Evolutionary conservation across 148 eudicot species (phyloP), one percentile per base, ranked within the genome.

Genomic region (Polygonum maritimum): DNA sequence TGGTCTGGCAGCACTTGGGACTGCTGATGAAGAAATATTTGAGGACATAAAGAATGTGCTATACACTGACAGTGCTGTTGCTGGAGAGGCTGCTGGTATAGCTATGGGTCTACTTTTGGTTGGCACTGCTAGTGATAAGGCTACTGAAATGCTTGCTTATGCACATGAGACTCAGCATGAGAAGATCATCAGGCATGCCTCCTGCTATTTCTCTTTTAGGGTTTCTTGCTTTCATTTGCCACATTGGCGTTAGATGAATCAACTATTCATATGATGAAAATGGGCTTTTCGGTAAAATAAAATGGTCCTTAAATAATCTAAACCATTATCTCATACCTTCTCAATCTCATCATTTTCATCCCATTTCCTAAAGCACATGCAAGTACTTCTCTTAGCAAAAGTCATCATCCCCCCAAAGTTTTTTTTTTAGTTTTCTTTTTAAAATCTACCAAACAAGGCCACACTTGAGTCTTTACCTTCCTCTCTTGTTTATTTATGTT

Each of bases 141-240:
- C 97, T 40, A 73, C 82, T n/a, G 99, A 95, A 82, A 95, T 95
- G 98, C 97, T 95, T 83, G 85, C 87, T 80, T 95, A 95, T 83
- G 97, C 98, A 35, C 98, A 95, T 76, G 98, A 95, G 80, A 95
- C 98, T 36, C 98, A 95, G 79, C 98, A 92, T 80, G 98, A 95
- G 88, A 95, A 95, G 84, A 92, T 95, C 72, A 95, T 95, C 51
- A 92, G 98, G 98, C 92, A 79, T 78, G 74, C 77, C 67, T 81
- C 73, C 36, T 47, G 71, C 71, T 12, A 13, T 26, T 2, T 67
- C 22, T 18, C 26, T 9, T 72, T 13, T 44, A 44, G 47, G 9
- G 10, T 44, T 44, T 44, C 10, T 44, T 10, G 7, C 6, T 44
- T 44, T 44, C 9, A 44, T 7, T 44, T 44, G 9, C 6, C 0